phyloP scores from a whole-genome alignment of 1,284 basidiomycete species.

The Moesziomyces sp. region DNA sequence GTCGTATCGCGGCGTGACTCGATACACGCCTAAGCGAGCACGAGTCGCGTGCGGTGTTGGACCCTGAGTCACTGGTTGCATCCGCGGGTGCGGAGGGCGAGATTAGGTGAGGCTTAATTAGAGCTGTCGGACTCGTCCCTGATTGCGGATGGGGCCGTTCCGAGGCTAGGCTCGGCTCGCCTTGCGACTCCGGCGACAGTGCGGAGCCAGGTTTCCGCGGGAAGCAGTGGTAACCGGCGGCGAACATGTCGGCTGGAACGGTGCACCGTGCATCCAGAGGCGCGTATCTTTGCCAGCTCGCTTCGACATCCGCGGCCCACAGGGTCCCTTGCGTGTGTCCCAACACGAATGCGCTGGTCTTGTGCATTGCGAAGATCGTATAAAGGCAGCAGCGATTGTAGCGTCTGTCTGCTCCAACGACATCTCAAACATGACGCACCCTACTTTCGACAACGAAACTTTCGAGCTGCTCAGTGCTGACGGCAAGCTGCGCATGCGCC shows the following conservation, averaged over 20 bases:
- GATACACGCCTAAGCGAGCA: neutral
- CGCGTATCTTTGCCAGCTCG: no score
- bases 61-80: neutral
- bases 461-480: constrained; percentile 7
- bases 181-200: neutral
- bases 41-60: neutral
- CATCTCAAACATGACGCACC: constrained; percentile 15
- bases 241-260: no score
- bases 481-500: constrained; percentile 7
- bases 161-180: neutral
- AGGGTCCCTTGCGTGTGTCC: no score
- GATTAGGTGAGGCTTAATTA: neutral
- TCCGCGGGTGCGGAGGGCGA: neutral
- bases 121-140: neutral
- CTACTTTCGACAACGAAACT: constrained; percentile 21
- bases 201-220: no score
- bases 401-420: neutral
- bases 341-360: no score
- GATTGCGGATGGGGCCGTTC: neutral
- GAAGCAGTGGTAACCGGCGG: neutral
- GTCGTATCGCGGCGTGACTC: neutral
- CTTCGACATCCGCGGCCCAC: no score
- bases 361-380: neutral
- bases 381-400: neutral
- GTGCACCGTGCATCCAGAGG: no score